Conservation (phyloP, 2,329 filamentous ascomycete genomes). For the Paracoccidioides lutzii region DNA sequence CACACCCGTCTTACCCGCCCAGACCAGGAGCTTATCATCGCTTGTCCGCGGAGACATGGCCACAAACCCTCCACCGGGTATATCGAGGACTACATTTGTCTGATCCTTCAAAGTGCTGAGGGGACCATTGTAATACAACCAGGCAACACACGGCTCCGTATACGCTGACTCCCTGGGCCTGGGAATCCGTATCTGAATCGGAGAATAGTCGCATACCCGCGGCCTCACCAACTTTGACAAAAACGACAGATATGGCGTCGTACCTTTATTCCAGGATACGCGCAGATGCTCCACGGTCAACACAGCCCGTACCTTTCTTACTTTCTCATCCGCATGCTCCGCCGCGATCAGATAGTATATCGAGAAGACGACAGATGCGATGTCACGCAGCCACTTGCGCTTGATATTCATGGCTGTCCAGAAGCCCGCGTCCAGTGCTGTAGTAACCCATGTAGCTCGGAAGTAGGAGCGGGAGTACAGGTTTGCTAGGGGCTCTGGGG, state of each 20-base stretch:
- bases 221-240: constrained; percentile 63
- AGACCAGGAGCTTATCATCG: constrained; percentile 85
- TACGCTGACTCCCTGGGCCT: constrained; percentile 70
- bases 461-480: constrained; percentile 90
- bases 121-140: constrained; percentile 90
- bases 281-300: constrained; percentile 84
- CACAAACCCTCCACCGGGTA: constrained; percentile 89
- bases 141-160: constrained; percentile 66
- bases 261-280: constrained; percentile 91
- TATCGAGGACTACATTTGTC: constrained; percentile 68
- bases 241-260: constrained; percentile 68
- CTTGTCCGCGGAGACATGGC: constrained; percentile 92
- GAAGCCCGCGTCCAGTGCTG: constrained; percentile 87
- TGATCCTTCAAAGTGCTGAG: constrained; percentile 63
- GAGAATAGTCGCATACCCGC: constrained; percentile 65
- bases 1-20: constrained; percentile 80
- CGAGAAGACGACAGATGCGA: constrained; percentile 72
- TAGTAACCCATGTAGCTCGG: constrained; percentile 91
- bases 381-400: constrained; percentile 64
- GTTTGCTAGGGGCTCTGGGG: constrained; percentile 84
- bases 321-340: constrained; percentile 92
- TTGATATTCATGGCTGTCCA: constrained; percentile 96
- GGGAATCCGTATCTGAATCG: constrained; percentile 71
- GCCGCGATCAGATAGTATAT: constrained; percentile 85
- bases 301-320: constrained; percentile 73